A percentile compares a stretch with the other conserved stretches of the same genome.
phyloP scores from a whole-genome alignment of 1,139 yeast species.

The Sugiyamaella castrensis region DNA sequence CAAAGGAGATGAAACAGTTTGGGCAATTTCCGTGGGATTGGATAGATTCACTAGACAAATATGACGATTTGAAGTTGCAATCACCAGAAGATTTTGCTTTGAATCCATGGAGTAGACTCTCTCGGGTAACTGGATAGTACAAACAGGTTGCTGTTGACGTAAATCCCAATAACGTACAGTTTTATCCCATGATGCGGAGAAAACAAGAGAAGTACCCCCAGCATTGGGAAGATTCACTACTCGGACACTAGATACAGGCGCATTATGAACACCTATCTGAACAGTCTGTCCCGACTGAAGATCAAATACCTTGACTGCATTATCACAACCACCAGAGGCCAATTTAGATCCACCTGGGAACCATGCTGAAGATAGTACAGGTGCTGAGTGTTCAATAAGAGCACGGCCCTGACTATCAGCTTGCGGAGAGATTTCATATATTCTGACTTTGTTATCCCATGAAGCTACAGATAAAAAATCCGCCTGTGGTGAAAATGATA shows the following conservation, averaged over 20 bases:
- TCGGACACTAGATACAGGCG: constrained; percentile 70
- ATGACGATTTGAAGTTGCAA: constrained; percentile 89
- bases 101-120: constrained; percentile 89
- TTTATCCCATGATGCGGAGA: constrained; percentile 97
- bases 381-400: constrained; percentile 76
- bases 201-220: constrained; percentile 66
- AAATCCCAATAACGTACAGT: constrained; percentile 92
- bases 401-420: constrained; percentile 79
- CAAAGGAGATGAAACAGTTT: constrained; percentile 69
- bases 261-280: constrained; percentile 84
- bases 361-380: constrained; percentile 82
- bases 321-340: constrained; percentile 90
- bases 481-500: constrained; percentile 88
- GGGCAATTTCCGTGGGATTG: constrained; percentile 80
- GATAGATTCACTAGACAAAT: constrained; percentile 67
- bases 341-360: constrained; percentile 82
- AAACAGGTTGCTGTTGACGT: constrained; percentile 79
- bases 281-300: constrained; percentile 74
- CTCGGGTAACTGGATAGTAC: constrained; percentile 81
- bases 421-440: constrained; percentile 75
- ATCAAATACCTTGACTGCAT: constrained; percentile 80
- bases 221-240: constrained; percentile 56
- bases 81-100: constrained; percentile 75
- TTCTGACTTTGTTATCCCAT: constrained; percentile 94
- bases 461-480: constrained; percentile 78